Evolutionary conservation across 352 stramenopile genomes (phyloP), one percentile per base, ranked within the genome.

Genomic region (Phytophthora niederhauseri): DNA sequence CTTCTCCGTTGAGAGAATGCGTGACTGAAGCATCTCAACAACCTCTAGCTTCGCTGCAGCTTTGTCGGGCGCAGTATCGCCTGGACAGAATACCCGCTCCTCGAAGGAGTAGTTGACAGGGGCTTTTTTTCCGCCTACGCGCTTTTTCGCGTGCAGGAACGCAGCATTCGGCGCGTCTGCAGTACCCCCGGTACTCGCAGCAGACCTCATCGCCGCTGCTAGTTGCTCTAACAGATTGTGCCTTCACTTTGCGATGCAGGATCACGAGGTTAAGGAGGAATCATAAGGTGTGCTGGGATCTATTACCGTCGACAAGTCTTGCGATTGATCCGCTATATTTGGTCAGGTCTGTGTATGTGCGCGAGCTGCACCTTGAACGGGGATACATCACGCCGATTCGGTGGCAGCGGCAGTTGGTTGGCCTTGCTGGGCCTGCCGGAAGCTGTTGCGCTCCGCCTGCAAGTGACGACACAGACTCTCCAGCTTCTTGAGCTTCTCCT

Each of bases 401-500:
- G 64, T 72, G 3, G 66, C 22, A 41, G 61, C 58, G 26, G 52
- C 45, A 8, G 60, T 19, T 3, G 63, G 51, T 68, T 78, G 64
- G 19, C 54, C 64, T 57, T 73, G 67, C 28, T 79, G 63, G 8
- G 64, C 56, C 51, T 85, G 78, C 36, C 72, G 72, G 46, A 69
- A 58, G 57, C 74, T 87, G 56, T 91, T 93, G 45, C 85, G 83
- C 67, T 96, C 89, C 0, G 84, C 89, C 73, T 96, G 89, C 26
- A 96, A 74, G 57, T 87, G 81, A 50, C 89, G 89, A 57, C 89
- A 96, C 36, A 96, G 66, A 58, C 67, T 92, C 55, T 96, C 89
- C 6, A 96, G 81, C 64, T 89, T 94, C 66, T 85, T 90, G 36
- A 96, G 80, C 72, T 95, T 94, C 46, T 95, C 89, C 15, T 85